These are phyloP conservation scores for Rhododendron mucronatum DNA, from an alignment of 148 eudicot genomes.

Conservation along the genomic window DNA sequence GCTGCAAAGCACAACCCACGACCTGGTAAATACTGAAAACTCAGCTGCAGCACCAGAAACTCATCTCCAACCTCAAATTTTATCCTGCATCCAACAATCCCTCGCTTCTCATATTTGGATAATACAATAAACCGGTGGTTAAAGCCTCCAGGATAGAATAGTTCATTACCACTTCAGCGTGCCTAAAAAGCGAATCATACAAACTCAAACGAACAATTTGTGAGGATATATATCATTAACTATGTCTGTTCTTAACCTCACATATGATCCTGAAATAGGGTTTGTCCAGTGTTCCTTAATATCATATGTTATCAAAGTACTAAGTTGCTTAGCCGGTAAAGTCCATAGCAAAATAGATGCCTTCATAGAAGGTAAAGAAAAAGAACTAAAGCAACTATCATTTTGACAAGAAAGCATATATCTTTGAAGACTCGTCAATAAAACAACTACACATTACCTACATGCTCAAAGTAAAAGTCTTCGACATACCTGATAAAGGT, in stretches of 20 bases:
- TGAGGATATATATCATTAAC: background rate
- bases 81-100: background rate
- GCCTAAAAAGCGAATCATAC: background rate
- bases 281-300: background rate
- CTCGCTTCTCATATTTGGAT: background rate
- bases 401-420: background rate
- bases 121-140: background rate
- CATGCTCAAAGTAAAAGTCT: background rate
- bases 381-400: background rate
- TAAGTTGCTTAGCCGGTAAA: background rate
- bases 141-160: background rate
- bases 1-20: background rate
- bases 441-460: background rate
- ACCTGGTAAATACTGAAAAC: background rate
- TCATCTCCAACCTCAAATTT: background rate
- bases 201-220: background rate
- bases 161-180: background rate
- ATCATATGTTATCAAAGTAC: background rate
- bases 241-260: background rate
- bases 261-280: background rate
- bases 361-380: background rate
- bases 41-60: background rate
- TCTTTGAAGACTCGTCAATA: background rate
- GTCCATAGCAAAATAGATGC: background rate
- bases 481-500: constrained; percentile 85